Evolutionary conservation across 495 filamentous ascomycete species (phyloP), one percentile per base, ranked within the genome.

Genomic region (Penicillium cataractarum): DNA sequence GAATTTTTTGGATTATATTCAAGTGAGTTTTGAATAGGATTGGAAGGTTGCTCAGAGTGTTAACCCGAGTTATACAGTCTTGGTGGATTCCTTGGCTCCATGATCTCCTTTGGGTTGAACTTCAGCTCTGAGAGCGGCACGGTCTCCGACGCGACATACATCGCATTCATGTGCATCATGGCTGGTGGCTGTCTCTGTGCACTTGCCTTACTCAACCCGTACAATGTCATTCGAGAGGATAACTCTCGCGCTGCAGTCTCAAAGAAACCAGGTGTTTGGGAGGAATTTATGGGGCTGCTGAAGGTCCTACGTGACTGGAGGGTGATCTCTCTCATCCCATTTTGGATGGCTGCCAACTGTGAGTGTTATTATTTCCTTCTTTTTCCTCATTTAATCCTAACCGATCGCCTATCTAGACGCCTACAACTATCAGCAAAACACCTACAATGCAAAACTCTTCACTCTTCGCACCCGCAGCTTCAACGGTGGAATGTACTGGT

Each of bases 131-230:
- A 22, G 7, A 32, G 26, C 1, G 56, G 56, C 6, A 58, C 56
- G 5, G 56, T 58, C 2, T 58, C 56, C 10, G 56, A 58, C 26
- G 15, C 27, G 1, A 58, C 56, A 10, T 58, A 58, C 27, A 58
- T 58, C 19, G 56, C 56, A 13, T 58, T 58, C 8, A 58, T 58
- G 42, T 58, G 56, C 29, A 58, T 58, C 19, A 58, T 58, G 56
- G 56, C 42, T n/a, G 17, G 9, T 26, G 56, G 56, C 1, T 58
- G 56, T 24, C 19, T 24, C 9, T 58, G 42, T 29, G 27, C 42
- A 19, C 42, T 58, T 22, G 56, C 15, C 3, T n/a, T 58, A 9
- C 32, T 58, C 9, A 58, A 50, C 26, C 56, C 56, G 7, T 50
- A 58, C 40, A 35, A 50, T 50, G 56, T 58, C 12, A 50, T 58